These are phyloP conservation scores for Ustilago crameri DNA, from an alignment of 1,284 basidiomycete genomes.

Conservation along the genomic window DNA sequence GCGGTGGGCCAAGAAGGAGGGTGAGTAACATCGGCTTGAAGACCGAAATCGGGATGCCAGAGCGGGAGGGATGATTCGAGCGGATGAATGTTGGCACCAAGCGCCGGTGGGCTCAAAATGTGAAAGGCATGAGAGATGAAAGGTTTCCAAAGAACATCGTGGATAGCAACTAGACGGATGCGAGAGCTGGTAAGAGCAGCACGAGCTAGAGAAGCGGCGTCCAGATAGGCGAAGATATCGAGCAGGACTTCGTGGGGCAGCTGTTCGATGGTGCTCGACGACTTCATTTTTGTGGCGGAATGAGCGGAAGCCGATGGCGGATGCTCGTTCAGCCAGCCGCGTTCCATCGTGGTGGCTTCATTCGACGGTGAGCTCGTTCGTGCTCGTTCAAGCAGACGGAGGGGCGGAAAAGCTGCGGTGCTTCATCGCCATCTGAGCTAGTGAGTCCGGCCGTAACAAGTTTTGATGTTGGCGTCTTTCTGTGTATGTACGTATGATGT, in stretches of 20 bases:
- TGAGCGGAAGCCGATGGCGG: neutral
- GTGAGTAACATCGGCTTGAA: conserved; percentile 27
- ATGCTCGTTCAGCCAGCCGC: neutral
- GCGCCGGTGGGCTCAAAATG: conserved; percentile 26
- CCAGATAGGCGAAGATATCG: conserved; percentile 33
- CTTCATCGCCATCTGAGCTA: no score
- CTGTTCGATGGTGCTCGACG: conserved; percentile 18
- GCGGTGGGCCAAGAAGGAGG: conserved; percentile 29
- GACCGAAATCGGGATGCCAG: conserved; percentile 43
- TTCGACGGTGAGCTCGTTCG: neutral
- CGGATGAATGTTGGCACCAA: conserved; percentile 18
- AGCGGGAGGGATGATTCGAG: conserved; percentile 29
- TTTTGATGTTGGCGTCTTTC: no score
- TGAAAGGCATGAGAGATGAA: conserved; percentile 22
- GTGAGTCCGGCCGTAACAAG: no score
- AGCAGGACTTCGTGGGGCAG: conserved; percentile 38
- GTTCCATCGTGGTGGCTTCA: conserved; percentile 9
- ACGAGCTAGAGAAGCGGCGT: conserved; percentile 16
- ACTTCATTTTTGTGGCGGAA: neutral
- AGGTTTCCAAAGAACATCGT: conserved; percentile 40
- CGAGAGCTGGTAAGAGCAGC: conserved; percentile 20
- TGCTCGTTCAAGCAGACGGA: neutral
- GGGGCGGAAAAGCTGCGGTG: no score
- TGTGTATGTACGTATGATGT: no score
- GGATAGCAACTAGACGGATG: conserved; percentile 25